Base-by-base conservation (phyloP, 2,329 filamentous ascomycete species). In the Neonectria hederae region DNA sequence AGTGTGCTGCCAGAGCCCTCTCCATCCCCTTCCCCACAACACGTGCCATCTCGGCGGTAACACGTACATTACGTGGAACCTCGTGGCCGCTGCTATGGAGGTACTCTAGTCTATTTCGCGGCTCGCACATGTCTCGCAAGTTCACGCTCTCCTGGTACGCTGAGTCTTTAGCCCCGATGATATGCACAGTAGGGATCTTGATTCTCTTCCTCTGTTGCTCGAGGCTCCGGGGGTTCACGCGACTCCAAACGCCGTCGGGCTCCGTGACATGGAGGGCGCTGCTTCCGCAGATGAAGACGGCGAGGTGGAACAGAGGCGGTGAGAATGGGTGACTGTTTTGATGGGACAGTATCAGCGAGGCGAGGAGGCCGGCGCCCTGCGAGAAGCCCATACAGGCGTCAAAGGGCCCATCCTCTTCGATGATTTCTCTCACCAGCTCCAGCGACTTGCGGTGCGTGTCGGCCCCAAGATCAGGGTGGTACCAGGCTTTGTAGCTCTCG, bases 221-320 rank as follows among this genome's bases (percentile, higher is more conserved):
- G 17, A 59, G 17, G 8, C 52, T 40, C 3, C 32, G 28, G 17
- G 56, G 22, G 32, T 19, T 45, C 35, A 59, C 24, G 4, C 57
- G 57, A 6, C 48, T 59, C 57, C 57, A 59, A 9, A 24, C 21
- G 21, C 46, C 56, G 22, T 52, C 43, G 7, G 24, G 4, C 32
- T 59, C 48, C 2, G 46, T 46, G 17, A 59, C 57, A 2, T 32
- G 35, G 24, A 59, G 57, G 3, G 48, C 24, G 13, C 57, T 59
- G n/a, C 57, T 53, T n/a, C 57, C 57, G 19, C 57, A 59, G n/a
- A 59, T 59, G 57, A 59, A 59, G 38, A 59, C 49, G 7, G 57
- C 57, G 5, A 59, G 5, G 26, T 38, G 48, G 14, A 59, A 59
- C 2, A 59, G 28, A 7, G 48, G 48, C 1, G 46, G 57, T 1